A percentile compares a stretch with the other conserved stretches of the same genome.
phyloP scores from a whole-genome alignment of 805 yeast species.

The Zygoascus bituminiphila region DNA sequence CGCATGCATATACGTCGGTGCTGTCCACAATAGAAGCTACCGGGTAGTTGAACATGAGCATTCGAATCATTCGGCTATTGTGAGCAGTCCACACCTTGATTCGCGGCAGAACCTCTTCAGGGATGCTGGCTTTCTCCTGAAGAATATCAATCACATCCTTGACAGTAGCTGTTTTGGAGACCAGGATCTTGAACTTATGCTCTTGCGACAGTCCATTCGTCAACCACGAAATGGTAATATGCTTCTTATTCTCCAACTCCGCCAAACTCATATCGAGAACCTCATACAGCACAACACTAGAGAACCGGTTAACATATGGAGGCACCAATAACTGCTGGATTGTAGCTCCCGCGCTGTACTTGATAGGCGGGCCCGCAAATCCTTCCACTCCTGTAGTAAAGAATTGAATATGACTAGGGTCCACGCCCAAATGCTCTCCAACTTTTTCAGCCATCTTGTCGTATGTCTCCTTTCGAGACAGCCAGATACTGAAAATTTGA shows the following conservation, averaged over 20 bases:
- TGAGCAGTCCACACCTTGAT: constrained; percentile 29
- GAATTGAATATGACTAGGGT: constrained; percentile 56
- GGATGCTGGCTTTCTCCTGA: constrained; percentile 44
- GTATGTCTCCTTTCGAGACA: constrained; percentile 52
- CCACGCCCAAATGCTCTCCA: constrained; percentile 44
- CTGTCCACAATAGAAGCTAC: constrained; percentile 35
- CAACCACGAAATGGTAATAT: constrained; percentile 63
- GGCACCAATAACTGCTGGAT: constrained; percentile 29
- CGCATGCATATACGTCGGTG: constrained; percentile 38
- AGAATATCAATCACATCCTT: constrained; percentile 47
- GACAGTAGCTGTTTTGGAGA: constrained; percentile 55
- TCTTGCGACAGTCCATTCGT: constrained; percentile 62
- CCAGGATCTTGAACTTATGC: constrained; percentile 57
- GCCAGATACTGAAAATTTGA: constrained; percentile 44
- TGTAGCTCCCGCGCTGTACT: constrained; percentile 24
- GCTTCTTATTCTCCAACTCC: constrained; percentile 69
- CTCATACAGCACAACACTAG: constrained; percentile 54
- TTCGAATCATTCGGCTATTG: constrained; percentile 25
- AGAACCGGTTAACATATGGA: constrained; percentile 12
- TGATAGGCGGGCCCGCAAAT: constrained; percentile 25
- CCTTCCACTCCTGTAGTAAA: constrained; percentile 57
- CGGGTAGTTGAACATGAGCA: constrained; percentile 30
- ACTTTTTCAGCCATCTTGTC: constrained; percentile 53
- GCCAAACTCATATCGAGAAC: constrained; percentile 61
- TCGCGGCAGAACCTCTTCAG: constrained; percentile 32